phyloP scores from a whole-genome alignment of 2,329 filamentous ascomycete species.

The Davidsoniella eucalypti region DNA sequence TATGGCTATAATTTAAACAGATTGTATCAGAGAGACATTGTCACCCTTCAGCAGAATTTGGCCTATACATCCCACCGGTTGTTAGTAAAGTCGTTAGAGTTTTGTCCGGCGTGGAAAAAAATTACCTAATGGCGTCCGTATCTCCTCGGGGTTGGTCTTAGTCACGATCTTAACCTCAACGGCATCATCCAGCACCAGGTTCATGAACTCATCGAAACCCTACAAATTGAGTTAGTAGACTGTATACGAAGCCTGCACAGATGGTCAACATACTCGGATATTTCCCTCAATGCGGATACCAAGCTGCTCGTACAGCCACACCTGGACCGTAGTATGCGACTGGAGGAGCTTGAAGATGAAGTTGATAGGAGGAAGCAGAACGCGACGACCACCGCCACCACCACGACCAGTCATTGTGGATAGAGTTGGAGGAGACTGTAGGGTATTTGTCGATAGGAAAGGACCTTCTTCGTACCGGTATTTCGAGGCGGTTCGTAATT shows the following conservation, averaged over 20 bases:
- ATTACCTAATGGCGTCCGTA: constrained; percentile 62
- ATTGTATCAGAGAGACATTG: constrained; percentile 68
- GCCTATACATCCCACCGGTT: constrained; percentile 31
- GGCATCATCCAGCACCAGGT: constrained; percentile 88
- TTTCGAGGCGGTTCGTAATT: background rate
- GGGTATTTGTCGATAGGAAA: background rate
- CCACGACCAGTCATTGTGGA: constrained; percentile 40
- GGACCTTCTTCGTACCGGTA: no score
- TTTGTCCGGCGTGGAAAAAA: background rate
- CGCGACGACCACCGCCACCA: constrained; percentile 38
- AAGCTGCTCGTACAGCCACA: constrained; percentile 96
- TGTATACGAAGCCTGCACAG: constrained; percentile 37
- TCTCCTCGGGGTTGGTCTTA: constrained; percentile 61
- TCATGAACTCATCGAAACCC: constrained; percentile 99
- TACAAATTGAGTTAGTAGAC: constrained; percentile 23
- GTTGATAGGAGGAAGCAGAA: constrained; percentile 43
- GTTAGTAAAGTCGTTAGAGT: constrained; percentile 11
- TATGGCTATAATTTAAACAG: constrained; percentile 6
- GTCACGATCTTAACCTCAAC: constrained; percentile 77
- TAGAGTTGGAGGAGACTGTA: background rate
- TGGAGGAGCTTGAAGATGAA: constrained; percentile 62
- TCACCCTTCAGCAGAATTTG: constrained; percentile 80
- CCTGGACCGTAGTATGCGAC: constrained; percentile 63
- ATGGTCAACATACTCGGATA: constrained; percentile 54
- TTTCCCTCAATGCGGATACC: constrained; percentile 89